Percentiles rank a stretch among this genome's conserved stretches.
Evolutionary conservation across 140 eudicot genomes (phyloP).

Genomic region (Ambrosia hybrid): DNA sequence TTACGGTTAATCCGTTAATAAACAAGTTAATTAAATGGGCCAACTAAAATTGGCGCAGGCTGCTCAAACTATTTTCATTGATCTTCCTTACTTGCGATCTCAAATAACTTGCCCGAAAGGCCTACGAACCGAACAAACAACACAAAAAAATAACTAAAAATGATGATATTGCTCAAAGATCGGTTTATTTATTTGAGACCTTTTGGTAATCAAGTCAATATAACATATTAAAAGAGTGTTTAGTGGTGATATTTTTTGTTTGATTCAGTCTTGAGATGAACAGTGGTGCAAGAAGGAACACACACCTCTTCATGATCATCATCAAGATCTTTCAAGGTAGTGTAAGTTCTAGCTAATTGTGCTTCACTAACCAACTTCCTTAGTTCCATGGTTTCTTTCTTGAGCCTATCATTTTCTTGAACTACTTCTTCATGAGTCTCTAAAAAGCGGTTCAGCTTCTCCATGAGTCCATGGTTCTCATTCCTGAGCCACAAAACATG

Average conservation of each 20-base stretch:
- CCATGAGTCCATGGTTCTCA: slow-evolving; percentile 69
- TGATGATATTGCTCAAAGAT: slow-evolving; percentile 13
- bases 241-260: slow-evolving; percentile 16
- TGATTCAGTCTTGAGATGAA: slow-evolving; percentile 33
- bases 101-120: no score
- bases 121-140: no score
- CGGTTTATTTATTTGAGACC: slow-evolving; percentile 23
- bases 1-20: no score
- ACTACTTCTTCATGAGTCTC: slow-evolving; percentile 52
- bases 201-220: slow-evolving; percentile 20
- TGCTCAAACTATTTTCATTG: no score
- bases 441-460: slow-evolving; percentile 48
- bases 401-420: slow-evolving; percentile 59
- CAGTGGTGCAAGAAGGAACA: slow-evolving; percentile 39
- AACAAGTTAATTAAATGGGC: no score
- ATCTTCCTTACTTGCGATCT: no score
- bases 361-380: slow-evolving; percentile 56
- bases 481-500: slow-evolving; percentile 62
- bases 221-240: slow-evolving; percentile 31
- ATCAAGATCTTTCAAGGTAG: slow-evolving; percentile 50
- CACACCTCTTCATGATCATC: slow-evolving; percentile 28
- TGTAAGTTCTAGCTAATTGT: slow-evolving; percentile 60
- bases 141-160: neutral
- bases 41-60: no score
- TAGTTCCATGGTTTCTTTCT: slow-evolving; percentile 60